phyloP scores from a whole-genome alignment of 2,329 filamentous ascomycete species.

The Pseudonectria buxi region DNA sequence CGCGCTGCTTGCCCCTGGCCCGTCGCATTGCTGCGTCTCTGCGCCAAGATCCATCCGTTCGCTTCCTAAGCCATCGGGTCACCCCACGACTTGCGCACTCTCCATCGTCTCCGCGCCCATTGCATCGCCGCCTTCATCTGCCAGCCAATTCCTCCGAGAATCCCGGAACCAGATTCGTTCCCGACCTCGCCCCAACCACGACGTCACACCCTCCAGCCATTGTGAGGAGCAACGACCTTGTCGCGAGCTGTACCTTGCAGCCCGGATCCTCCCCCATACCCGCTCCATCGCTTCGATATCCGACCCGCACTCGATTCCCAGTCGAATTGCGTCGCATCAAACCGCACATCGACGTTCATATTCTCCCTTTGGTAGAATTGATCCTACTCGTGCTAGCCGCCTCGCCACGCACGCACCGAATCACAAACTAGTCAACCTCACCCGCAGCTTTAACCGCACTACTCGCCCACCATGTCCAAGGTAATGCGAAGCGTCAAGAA shows the following conservation, averaged over 20 bases:
- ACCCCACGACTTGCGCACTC: neutral
- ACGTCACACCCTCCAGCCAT: too few relatives aligned
- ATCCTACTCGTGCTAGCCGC: conserved; percentile 2
- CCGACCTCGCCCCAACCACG: too few relatives aligned
- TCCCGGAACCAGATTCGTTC: too few relatives aligned
- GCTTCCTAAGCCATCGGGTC: neutral
- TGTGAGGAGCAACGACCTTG: neutral
- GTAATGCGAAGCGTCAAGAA: conserved; percentile 98
- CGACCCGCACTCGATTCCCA: conserved; percentile 13
- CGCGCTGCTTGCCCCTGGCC: too few relatives aligned
- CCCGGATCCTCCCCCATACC: conserved; percentile 8
- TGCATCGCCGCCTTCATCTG: too few relatives aligned
- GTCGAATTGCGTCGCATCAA: conserved; percentile 8
- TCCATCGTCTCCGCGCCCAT: too few relatives aligned
- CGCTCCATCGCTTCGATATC: conserved; percentile 8
- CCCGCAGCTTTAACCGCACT: conserved; percentile 5
- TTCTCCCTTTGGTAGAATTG: conserved; percentile 4
- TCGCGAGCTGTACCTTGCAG: too few relatives aligned
- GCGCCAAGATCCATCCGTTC: too few relatives aligned
- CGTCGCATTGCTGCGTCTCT: too few relatives aligned
- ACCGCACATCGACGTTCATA: conserved; percentile 2
- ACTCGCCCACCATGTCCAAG: conserved; percentile 69
- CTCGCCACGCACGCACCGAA: too few relatives aligned
- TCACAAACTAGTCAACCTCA: neutral
- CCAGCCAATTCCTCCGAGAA: too few relatives aligned